Evolutionary conservation across 257 asterid species (phyloP), one percentile per base, ranked within the genome.

Genomic region (Primulina huaijiensis): DNA sequence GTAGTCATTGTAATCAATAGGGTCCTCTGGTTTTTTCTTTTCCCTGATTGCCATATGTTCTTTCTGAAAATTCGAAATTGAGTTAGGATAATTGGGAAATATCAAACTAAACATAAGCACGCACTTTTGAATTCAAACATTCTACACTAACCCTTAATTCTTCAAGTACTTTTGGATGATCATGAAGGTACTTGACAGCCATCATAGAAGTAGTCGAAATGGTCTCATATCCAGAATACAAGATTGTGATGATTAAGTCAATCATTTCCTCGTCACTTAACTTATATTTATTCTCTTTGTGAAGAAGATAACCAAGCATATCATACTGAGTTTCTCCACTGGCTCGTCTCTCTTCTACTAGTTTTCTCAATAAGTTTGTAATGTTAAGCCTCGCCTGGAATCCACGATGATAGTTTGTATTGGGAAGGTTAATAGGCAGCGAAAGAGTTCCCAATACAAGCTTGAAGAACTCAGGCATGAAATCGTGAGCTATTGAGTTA

Each of bases 391-490:
- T 87, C 73, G 92, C 99, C 99, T 93, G 99, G 79, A 88, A 79
- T 2, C 97, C 99, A 0, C 92, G 80, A 43, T 74, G 86, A 46
- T 94, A 94, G 66, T 94, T 91, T 57, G 99, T 91, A 38, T 77
- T 77, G 27, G 97, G 98, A 71, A 94, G 89, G 81, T 89, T 94
- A 65, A 94, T 88, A 6, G 99, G 99, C 43, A 94, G 82, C 6
- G 99, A 94, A 56, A 94, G 97, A 40, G 98, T 91, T 67, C 99
- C 99, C 5, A 94, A 29, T 7, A 94, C 99, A 4, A 94, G 81
- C 77, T 88, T 94, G 63, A 89, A 94, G 83, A 94, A 94, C 65
- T 89, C 98, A 20, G 95, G 92, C 96, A 89, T 88, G 82, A 94
- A 94, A 34, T 77, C 81, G 70, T 82, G 79, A 34, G 89, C 84